Evolutionary conservation across 352 stramenopile genomes (phyloP).

Genomic region (Pythium sukuiense): DNA sequence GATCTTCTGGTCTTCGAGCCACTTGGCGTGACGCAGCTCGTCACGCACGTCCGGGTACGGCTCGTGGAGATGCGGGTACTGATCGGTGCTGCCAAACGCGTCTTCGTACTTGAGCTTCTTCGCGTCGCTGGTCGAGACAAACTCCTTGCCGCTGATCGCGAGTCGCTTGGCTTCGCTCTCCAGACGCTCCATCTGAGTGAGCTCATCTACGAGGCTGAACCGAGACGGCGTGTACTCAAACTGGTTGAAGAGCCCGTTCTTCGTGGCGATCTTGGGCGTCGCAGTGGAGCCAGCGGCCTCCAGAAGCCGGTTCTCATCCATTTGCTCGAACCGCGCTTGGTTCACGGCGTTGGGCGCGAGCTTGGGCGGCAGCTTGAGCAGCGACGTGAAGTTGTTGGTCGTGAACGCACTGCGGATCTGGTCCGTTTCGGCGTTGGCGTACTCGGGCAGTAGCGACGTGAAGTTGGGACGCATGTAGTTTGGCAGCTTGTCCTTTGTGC

Average conservation of each 20-base stretch:
- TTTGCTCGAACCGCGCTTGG: slow-evolving; percentile 65
- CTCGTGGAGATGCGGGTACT: slow-evolving; percentile 71
- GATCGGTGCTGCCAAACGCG: slow-evolving; percentile 44
- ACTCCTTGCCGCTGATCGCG: slow-evolving; percentile 70
- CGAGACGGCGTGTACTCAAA: slow-evolving; percentile 81
- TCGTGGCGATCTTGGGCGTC: slow-evolving; percentile 50
- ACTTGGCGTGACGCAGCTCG: slow-evolving; percentile 56
- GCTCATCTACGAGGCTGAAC: slow-evolving; percentile 59
- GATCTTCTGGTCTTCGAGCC: slow-evolving; percentile 75
- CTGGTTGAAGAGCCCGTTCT: slow-evolving; percentile 71
- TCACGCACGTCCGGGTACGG: slow-evolving; percentile 59
- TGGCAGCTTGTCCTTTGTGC: slow-evolving; percentile 30
- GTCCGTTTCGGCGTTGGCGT: slow-evolving; percentile 73
- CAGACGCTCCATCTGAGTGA: slow-evolving; percentile 66
- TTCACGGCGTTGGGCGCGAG: slow-evolving; percentile 62
- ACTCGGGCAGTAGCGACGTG: slow-evolving; percentile 76
- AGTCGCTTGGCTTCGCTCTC: slow-evolving; percentile 65
- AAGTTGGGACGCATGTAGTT: slow-evolving; percentile 86
- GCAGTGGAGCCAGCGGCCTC: slow-evolving; percentile 27
- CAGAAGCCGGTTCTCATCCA: slow-evolving; percentile 72
- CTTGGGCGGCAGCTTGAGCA: slow-evolving; percentile 60
- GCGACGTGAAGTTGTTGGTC: slow-evolving; percentile 61
- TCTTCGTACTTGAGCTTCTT: slow-evolving; percentile 74
- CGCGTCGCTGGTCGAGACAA: slow-evolving; percentile 50
- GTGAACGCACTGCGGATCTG: slow-evolving; percentile 77